A percentile compares a stretch with the other conserved stretches of the same genome.
Conservation (phyloP, 2,329 filamentous ascomycete genomes). For the Neofusicoccum umdonicola region DNA sequence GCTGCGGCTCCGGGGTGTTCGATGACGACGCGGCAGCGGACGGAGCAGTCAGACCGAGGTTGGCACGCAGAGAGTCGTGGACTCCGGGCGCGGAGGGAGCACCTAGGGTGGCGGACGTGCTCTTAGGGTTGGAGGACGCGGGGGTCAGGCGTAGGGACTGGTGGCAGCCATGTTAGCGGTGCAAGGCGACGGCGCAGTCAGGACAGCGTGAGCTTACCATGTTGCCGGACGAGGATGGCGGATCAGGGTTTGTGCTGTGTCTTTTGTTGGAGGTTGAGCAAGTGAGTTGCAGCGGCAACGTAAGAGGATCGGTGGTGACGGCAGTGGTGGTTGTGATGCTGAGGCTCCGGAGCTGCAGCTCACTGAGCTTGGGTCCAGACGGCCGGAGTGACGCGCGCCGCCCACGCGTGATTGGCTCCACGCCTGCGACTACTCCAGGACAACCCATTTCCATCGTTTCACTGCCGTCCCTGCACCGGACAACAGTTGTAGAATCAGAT, state of each 20-base stretch:
- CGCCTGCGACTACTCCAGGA: no score
- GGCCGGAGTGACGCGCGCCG: slow-evolving; percentile 15
- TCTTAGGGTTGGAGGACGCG: slow-evolving; percentile 57
- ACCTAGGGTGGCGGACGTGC: slow-evolving; percentile 53
- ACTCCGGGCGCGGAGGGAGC: slow-evolving; percentile 91
- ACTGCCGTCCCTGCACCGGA: no score
- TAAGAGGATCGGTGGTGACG: neutral
- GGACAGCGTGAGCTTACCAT: neutral
- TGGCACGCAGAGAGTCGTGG: slow-evolving; percentile 87
- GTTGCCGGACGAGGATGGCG: neutral
- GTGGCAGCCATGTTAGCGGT: neutral
- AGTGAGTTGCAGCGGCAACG: neutral
- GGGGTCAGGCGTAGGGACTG: slow-evolving; percentile 80
- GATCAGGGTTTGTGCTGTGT: neutral
- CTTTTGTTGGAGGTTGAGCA: neutral
- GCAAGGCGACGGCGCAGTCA: neutral
- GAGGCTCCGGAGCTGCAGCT: slow-evolving; percentile 17
- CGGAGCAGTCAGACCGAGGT: slow-evolving; percentile 59
- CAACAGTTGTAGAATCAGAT: no score
- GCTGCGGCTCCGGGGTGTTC: slow-evolving; percentile 27
- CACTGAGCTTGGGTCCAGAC: slow-evolving; percentile 9
- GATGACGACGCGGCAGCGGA: slow-evolving; percentile 33
- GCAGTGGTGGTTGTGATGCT: slow-evolving; percentile 6
- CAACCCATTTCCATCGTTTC: no score
- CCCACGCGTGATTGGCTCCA: slow-evolving; percentile 5